Conservation (phyloP, 2,329 filamentous ascomycete species). For the Magnaporthales sp. region DNA sequence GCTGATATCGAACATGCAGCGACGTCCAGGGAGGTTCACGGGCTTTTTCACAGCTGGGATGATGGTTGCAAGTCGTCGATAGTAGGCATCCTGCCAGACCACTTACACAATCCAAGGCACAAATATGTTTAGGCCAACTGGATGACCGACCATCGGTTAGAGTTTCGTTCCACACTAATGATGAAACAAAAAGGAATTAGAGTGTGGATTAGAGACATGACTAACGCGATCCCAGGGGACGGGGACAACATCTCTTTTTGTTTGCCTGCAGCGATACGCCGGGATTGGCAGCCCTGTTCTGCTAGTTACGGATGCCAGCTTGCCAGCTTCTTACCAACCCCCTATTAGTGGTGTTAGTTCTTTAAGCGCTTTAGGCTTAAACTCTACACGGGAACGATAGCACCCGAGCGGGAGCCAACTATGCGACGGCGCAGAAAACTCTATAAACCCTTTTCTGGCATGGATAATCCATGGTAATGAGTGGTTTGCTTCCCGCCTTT, state of each 20-base stretch:
- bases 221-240: neutral
- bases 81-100: neutral
- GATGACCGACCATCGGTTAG: neutral
- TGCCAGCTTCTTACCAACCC: too few species aligned
- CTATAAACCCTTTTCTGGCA: neutral
- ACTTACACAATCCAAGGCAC: neutral
- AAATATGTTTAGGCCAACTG: neutral
- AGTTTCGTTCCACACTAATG: neutral
- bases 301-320: too few species aligned
- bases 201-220: neutral
- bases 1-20: neutral
- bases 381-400: neutral
- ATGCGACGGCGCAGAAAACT: neutral
- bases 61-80: neutral
- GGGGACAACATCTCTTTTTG: neutral
- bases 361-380: neutral
- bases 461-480: neutral
- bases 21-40: neutral
- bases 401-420: neutral
- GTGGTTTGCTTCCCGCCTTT: neutral
- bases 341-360: too few species aligned
- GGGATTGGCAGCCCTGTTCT: too few species aligned
- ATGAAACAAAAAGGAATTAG: neutral
- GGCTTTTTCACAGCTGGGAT: neutral
- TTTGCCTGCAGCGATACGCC: too few species aligned